phyloP scores from a whole-genome alignment of 2,329 filamentous ascomycete species.

The Cercospora citrullina region DNA sequence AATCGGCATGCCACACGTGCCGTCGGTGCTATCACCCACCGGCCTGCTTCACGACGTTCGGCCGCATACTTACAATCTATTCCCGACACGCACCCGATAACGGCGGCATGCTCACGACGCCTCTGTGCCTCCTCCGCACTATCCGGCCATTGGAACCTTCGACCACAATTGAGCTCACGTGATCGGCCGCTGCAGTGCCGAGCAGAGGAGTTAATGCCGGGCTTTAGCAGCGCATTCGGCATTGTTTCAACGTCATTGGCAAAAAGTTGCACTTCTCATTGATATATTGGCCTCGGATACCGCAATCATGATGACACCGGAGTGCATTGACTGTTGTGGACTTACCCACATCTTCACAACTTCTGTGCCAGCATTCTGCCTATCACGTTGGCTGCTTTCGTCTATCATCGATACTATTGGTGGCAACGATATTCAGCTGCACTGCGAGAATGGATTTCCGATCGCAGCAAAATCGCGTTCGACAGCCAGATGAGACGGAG shows the following conservation, averaged over 20 bases:
- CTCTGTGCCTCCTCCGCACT: background rate
- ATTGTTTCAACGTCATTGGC: background rate
- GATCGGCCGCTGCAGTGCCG: background rate
- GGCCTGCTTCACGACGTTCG: background rate
- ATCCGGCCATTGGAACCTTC: background rate
- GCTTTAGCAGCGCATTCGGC: slow-evolving; percentile 4
- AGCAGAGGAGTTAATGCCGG: background rate
- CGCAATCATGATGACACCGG: background rate
- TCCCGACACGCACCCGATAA: background rate
- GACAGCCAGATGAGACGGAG: slow-evolving; percentile 11
- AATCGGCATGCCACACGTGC: background rate
- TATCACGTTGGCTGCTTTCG: background rate
- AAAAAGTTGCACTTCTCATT: background rate
- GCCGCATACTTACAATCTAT: background rate
- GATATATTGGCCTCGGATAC: background rate
- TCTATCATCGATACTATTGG: background rate
- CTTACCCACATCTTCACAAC: background rate
- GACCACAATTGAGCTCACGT: background rate
- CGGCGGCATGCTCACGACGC: background rate
- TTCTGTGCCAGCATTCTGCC: background rate
- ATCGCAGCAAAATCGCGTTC: slow-evolving; percentile 2
- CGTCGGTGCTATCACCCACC: background rate
- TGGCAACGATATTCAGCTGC: background rate
- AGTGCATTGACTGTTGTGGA: background rate
- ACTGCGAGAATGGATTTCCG: slow-evolving; percentile 8